phyloP scores from a whole-genome alignment of 2,329 filamentous ascomycete species.

The Fusarium verrucosum region DNA sequence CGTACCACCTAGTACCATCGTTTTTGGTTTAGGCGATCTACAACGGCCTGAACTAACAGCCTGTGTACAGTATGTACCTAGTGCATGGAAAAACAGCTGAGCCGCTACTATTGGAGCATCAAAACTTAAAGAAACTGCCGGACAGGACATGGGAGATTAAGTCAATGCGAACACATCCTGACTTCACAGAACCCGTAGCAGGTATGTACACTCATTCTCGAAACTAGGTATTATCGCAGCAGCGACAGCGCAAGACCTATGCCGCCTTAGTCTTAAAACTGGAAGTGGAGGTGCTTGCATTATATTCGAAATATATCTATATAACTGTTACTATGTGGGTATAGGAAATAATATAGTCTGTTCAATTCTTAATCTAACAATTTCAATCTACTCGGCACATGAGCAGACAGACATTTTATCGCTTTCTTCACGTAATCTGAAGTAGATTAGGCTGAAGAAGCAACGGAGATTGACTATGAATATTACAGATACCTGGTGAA shows the following conservation, averaged over 20 bases:
- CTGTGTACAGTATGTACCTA: too few species aligned
- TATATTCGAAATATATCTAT: not conserved
- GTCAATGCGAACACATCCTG: not conserved
- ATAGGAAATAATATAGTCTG: too few species aligned
- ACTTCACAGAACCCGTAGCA: not conserved
- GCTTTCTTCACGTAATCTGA: too few species aligned
- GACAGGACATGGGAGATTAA: not conserved
- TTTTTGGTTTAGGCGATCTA: not conserved
- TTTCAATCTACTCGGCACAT: not conserved
- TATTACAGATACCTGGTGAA: too few species aligned
- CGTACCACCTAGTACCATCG: not conserved
- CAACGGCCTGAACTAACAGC: not conserved
- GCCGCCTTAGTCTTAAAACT: not conserved
- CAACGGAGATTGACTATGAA: too few species aligned
- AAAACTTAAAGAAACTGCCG: not conserved
- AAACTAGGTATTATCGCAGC: not conserved
- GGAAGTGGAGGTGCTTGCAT: not conserved
- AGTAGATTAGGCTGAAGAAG: too few species aligned
- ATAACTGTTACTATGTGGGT: too few species aligned
- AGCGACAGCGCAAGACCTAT: not conserved
- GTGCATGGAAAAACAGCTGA: not conserved
- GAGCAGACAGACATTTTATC: too few species aligned
- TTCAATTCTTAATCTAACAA: too few species aligned
- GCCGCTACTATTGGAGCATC: not conserved
- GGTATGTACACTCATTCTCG: not conserved